Evolutionary conservation across 1,284 basidiomycete species (phyloP).

Genomic region (Ceratobasidium papillatum): DNA sequence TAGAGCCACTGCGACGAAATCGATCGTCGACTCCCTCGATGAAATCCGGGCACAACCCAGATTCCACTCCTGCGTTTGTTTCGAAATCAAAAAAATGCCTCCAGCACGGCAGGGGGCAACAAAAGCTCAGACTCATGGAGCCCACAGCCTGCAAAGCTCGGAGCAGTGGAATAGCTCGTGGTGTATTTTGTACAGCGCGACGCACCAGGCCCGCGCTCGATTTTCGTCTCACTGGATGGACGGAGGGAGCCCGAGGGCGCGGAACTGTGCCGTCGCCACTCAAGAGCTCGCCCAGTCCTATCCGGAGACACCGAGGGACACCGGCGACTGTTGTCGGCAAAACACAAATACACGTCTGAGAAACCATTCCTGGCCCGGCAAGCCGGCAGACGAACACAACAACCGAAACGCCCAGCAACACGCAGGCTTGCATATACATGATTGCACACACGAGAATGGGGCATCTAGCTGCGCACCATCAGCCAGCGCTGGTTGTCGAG

Average conservation of each 20-base stretch:
- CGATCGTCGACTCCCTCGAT: slow-evolving; percentile 35
- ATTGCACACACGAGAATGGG: slow-evolving; percentile 1
- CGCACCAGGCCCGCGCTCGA: slow-evolving; percentile 28
- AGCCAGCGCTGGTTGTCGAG: slow-evolving; percentile 37
- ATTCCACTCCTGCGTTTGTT: slow-evolving; percentile 5
- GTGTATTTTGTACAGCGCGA: background rate
- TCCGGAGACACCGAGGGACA: slow-evolving; percentile 19
- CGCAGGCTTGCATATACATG: slow-evolving; percentile 22
- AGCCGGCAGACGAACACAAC: slow-evolving; percentile 23
- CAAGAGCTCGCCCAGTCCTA: background rate
- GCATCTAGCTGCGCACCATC: slow-evolving; percentile 30
- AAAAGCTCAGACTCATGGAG: slow-evolving; percentile 27
- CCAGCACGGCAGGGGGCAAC: slow-evolving; percentile 16
- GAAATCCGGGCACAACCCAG: slow-evolving; percentile 10
- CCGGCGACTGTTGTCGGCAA: background rate
- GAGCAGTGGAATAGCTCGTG: slow-evolving; percentile 19
- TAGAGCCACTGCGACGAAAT: slow-evolving; percentile 36
- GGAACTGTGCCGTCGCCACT: slow-evolving; percentile 7
- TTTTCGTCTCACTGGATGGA: background rate
- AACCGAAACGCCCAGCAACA: slow-evolving; percentile 16
- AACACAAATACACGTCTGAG: background rate
- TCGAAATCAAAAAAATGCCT: slow-evolving; percentile 10
- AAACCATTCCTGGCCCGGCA: slow-evolving; percentile 7
- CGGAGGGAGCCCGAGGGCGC: slow-evolving; percentile 12
- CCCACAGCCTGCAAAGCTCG: slow-evolving; percentile 11